These are phyloP conservation scores for Suillus paluster DNA, from an alignment of 768 basidiomycete species.

Conservation along the genomic window DNA sequence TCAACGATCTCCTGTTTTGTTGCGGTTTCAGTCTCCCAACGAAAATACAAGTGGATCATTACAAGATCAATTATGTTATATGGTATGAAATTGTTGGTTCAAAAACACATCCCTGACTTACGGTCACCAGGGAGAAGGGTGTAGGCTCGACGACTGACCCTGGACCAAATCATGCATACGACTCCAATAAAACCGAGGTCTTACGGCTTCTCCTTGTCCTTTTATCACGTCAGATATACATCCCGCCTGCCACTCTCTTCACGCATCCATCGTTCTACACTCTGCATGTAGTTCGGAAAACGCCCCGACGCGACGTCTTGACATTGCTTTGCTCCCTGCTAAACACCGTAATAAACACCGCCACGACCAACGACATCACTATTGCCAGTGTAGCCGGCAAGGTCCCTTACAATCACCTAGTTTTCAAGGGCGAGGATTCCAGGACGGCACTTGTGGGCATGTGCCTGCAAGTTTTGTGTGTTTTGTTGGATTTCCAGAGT, in stretches of 20 bases:
- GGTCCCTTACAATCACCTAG: slow-evolving; percentile 87
- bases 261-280: slow-evolving; percentile 78
- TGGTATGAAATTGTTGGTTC: slow-evolving; percentile 59
- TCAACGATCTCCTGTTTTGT: slow-evolving; percentile 89
- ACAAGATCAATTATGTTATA: slow-evolving; percentile 86
- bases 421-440: slow-evolving; percentile 88
- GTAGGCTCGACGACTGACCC: slow-evolving; percentile 86
- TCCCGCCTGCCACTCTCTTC: slow-evolving; percentile 69
- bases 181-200: slow-evolving; percentile 87
- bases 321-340: slow-evolving; percentile 92
- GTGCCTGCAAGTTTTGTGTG: slow-evolving; percentile 78
- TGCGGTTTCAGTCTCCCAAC: slow-evolving; percentile 91
- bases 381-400: slow-evolving; percentile 77
- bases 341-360: slow-evolving; percentile 84
- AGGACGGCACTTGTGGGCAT: slow-evolving; percentile 71
- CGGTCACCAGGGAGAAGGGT: slow-evolving; percentile 81
- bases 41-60: slow-evolving; percentile 74
- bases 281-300: slow-evolving; percentile 76
- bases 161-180: slow-evolving; percentile 63
- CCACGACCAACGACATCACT: slow-evolving; percentile 51
- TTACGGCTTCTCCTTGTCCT: slow-evolving; percentile 87
- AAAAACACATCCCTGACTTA: slow-evolving; percentile 10
- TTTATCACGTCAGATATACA: slow-evolving; percentile 90
- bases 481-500: slow-evolving; percentile 81
- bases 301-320: slow-evolving; percentile 81